Evolutionary conservation across 1,284 basidiomycete species (phyloP), one percentile per base, ranked within the genome.

Genomic region (Lentinula novae-zelandiae): DNA sequence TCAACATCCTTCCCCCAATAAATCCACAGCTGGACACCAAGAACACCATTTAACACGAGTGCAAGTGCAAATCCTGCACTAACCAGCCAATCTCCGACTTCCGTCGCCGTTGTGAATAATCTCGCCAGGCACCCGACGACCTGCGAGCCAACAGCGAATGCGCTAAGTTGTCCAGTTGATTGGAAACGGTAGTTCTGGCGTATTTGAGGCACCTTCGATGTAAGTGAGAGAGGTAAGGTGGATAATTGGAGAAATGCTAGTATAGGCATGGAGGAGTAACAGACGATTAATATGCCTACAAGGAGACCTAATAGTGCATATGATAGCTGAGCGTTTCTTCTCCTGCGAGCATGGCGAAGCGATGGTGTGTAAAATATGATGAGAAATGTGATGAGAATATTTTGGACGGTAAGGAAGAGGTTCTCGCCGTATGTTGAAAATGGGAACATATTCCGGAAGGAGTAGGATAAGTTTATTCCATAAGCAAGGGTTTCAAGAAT

Each of bases 341-440:
- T 40, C 66, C 61, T 52, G 56, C 58, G 59, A 53, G 58, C 27
- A n/a, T 34, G 39, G 52, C 64, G 38, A 15, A 66, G 40, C 31
- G 53, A 51, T 4, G 80, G 77, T 8, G 76, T 72, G 70, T 86
- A 89, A 71, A 79, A 77, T 49, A 92, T 79, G 71, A 96, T 94
- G 69, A 94, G 86, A 66, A 92, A 78, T 34, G 90, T 92, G 72
- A 95, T 92, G 73, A 90, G 66, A 65, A 88, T 79, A 75, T 95
- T 95, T 72, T 95, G 93, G 51, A 93, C 68, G 27, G 91, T 88
- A 58, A 96, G 82, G 82, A 95, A 95, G 63, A 93, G 72, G 77
- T 95, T 96, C 73, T 96, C 94, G 69, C 96, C 96, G 66, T 97
- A 98, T 0, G 96, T 97, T 40, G 92, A 94, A 79, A 97, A 96